Conservation (phyloP, 2,329 filamentous ascomycete genomes). For the Botrytis tulipae region DNA sequence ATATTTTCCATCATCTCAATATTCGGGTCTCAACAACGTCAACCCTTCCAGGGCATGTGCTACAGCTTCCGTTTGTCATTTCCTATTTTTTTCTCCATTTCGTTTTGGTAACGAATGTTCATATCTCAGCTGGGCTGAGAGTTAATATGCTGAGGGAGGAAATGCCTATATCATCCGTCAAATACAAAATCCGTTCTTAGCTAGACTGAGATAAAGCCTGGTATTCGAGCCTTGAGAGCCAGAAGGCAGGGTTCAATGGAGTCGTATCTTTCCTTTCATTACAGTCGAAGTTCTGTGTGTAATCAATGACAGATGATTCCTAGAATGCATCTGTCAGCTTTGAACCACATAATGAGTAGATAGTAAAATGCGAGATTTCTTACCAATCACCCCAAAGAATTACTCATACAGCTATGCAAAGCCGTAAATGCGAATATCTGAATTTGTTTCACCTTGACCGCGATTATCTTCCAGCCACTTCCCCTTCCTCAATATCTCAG, state of each 20-base stretch:
- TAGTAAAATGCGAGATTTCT: neutral
- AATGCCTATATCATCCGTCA: neutral
- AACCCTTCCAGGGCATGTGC: neutral
- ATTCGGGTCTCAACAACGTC: neutral
- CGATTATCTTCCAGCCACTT: too few species aligned
- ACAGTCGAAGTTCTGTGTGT: neutral
- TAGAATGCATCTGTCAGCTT: neutral
- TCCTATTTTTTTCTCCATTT: neutral
- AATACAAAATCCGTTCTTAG: neutral
- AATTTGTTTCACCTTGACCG: neutral
- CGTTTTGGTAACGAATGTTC: neutral
- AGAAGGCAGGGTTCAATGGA: neutral
- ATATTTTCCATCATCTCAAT: neutral
- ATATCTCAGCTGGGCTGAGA: neutral
- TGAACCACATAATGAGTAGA: neutral
- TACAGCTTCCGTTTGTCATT: too few species aligned
- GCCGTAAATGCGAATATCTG: neutral
- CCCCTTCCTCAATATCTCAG: too few species aligned
- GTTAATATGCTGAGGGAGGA: neutral
- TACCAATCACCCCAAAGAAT: fast-evolving
- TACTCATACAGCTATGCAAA: neutral
- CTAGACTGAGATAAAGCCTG: neutral
- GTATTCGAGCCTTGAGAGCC: neutral
- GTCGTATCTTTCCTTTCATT: neutral
- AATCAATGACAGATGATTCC: neutral